phyloP scores from a whole-genome alignment of 148 eudicot genomes.

The Beta vulgaris region DNA sequence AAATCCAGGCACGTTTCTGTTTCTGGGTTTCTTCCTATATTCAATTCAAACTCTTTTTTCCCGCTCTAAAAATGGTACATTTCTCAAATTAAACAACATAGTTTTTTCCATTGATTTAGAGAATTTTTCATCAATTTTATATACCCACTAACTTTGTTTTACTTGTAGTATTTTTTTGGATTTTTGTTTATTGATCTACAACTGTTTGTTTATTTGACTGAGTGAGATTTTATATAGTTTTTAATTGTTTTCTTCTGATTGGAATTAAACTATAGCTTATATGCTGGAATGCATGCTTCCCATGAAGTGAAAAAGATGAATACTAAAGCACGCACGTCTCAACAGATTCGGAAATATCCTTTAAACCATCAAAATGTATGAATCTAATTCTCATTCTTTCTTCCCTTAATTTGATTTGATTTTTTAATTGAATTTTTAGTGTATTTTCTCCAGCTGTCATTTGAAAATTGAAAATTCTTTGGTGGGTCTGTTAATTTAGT shows the following conservation, averaged over 20 bases:
- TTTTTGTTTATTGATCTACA: background rate
- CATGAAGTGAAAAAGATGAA: conserved; percentile 35
- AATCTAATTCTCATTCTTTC: conserved; percentile 18
- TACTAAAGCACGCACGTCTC: conserved; percentile 37
- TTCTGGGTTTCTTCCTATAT: conserved; percentile 5
- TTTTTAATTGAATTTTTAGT: background rate
- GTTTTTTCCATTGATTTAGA: no score
- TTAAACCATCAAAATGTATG: conserved; percentile 25
- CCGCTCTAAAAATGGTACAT: conserved; percentile 14
- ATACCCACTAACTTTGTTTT: background rate
- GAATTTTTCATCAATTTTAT: background rate
- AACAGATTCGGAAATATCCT: conserved; percentile 37
- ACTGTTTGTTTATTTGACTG: conserved; percentile 9
- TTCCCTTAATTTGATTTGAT: background rate
- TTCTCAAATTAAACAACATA: background rate
- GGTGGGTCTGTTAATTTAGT: conserved; percentile 13
- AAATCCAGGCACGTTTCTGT: conserved; percentile 16
- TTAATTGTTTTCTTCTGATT: background rate
- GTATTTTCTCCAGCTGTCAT: conserved; percentile 21
- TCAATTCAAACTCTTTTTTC: conserved; percentile 29
- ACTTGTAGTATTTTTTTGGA: background rate
- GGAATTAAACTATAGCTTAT: background rate
- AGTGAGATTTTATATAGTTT: background rate
- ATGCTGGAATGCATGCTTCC: conserved; percentile 11
- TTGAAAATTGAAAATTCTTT: conserved; percentile 19